Evolutionary conservation across 139 green algal genomes (phyloP).

Genomic region (Coelastrella sp.): DNA sequence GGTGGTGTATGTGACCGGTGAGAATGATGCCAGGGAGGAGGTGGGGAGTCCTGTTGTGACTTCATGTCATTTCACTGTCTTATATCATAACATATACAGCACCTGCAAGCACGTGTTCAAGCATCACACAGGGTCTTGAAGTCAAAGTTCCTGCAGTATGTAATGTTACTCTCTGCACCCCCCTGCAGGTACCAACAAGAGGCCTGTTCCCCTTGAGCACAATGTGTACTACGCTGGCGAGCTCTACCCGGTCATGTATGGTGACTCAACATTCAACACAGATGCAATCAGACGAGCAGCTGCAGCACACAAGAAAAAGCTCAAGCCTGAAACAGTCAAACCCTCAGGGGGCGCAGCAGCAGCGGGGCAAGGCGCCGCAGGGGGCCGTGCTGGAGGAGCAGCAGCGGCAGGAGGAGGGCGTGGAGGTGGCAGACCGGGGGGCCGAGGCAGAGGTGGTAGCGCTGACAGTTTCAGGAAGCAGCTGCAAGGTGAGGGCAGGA

Average conservation of each 20-base stretch:
- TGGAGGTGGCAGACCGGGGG: conserved; percentile 44
- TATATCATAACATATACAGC: no score
- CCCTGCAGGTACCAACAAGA: conserved; percentile 79
- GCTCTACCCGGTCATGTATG: conserved; percentile 68
- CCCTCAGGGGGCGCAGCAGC: not conserved
- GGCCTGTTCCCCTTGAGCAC: conserved; percentile 97
- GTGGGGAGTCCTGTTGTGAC: not conserved
- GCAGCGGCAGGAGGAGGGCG: conserved; percentile 38
- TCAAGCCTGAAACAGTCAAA: not conserved
- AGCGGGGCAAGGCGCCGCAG: conserved; percentile 8
- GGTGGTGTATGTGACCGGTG: conserved; percentile 87
- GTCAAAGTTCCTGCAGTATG: no score
- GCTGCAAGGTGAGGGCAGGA: conserved; percentile 36
- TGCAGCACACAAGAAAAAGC: conserved; percentile 40
- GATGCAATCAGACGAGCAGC: conserved; percentile 54
- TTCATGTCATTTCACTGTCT: no score
- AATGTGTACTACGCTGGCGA: conserved; percentile 88
- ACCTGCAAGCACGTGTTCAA: no score
- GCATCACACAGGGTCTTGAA: no score
- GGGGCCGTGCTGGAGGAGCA: conserved; percentile 37
- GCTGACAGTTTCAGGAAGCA: conserved; percentile 48
- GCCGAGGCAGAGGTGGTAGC: conserved; percentile 28
- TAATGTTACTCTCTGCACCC: no score
- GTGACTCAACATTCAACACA: conserved; percentile 44
- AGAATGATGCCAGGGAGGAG: not conserved